Base-by-base conservation (phyloP, 2,329 filamentous ascomycete genomes). In the Aspergillus fischeri region DNA sequence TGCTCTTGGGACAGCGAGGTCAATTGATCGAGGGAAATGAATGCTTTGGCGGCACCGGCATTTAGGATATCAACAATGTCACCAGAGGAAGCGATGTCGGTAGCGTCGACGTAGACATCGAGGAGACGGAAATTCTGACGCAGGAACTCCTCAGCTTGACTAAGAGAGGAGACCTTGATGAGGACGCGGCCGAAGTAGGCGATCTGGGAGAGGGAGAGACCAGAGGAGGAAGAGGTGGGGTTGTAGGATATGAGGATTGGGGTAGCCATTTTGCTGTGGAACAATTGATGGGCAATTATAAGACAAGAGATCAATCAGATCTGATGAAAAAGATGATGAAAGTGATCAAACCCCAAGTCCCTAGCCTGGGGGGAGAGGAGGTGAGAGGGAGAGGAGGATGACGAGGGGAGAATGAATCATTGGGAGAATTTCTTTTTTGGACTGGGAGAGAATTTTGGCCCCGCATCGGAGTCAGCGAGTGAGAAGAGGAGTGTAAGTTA, bases 61-160 rank as follows among this genome's bases (percentile, higher is more conserved):
- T 99, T 90, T 55, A 99, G 85, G 38, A 97, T 81, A 49, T 89
- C 83, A 54, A 93, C 77, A 38, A 97, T 80, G 62, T 95, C 89
- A 63, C 92, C 88, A 55, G 80, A 78, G 10, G 86, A 86, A 32
- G 83, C 74, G 42, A 97, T 80, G 24, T 77, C 77, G 4, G 89
- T 88, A 52, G 87, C 91, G 67, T 96, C 91, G 63, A 96, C 83
- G 72, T 89, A 92, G 62, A 90, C 83, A 63, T 80, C 73, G 53
- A 84, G 81, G 8, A 75, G 73, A 54, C 79, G 77, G 61, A 86
- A 81, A 45, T 85, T 82, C 52, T 81, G 73, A 54, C 81, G 80
- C 45, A 88, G 76, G 67, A 87, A 83, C 9, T 78, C 73, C 51
- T 80, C 74, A 14, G 73, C 70, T 55, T 75, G 67, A 7, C 67